Evolutionary conservation across 371 early-diverging fungal genomes (phyloP).

Genomic region (Apophysomyces ossiformis): DNA sequence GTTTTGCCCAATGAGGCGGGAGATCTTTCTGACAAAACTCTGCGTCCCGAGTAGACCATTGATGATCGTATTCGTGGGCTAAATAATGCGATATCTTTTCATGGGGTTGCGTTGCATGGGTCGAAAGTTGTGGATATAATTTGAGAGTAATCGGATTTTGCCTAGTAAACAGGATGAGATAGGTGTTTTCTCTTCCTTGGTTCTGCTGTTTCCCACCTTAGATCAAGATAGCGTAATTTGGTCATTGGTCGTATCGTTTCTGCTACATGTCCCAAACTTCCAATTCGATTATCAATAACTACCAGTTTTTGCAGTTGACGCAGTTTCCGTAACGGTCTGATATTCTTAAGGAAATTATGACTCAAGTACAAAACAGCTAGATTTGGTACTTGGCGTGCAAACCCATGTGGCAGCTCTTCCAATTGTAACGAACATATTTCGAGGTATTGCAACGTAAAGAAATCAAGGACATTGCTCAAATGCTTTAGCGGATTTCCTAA

Average conservation of each 20-base stretch:
- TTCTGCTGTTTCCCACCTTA: slow-evolving; percentile 36
- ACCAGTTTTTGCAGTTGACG: slow-evolving; percentile 51
- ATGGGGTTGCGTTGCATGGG: slow-evolving; percentile 7
- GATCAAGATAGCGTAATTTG: slow-evolving; percentile 49
- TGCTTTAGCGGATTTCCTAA: slow-evolving; percentile 44
- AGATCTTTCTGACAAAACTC: slow-evolving; percentile 35
- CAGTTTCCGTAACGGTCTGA: slow-evolving; percentile 49
- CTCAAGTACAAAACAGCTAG: slow-evolving; percentile 53
- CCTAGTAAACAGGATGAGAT: slow-evolving; percentile 11
- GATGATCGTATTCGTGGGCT: slow-evolving; percentile 32
- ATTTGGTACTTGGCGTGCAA: slow-evolving; percentile 55
- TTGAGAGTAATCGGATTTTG: slow-evolving; percentile 38
- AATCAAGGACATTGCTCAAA: slow-evolving; percentile 42
- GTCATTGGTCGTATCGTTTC: slow-evolving; percentile 41
- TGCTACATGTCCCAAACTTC: slow-evolving; percentile 39
- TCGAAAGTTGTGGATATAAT: slow-evolving; percentile 35
- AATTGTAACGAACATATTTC: slow-evolving; percentile 56
- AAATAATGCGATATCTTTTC: slow-evolving; percentile 36
- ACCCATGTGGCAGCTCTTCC: slow-evolving; percentile 49
- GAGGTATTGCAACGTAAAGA: slow-evolving; percentile 56
- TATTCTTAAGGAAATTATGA: slow-evolving; percentile 51
- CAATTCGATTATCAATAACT: slow-evolving; percentile 56
- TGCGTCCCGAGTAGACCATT: slow-evolving; percentile 50
- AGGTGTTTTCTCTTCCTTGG: neutral
- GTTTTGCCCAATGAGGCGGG: slow-evolving; percentile 43